Evolutionary conservation across 441 rosid species (phyloP).

Genomic region (Gossypium gossypioides): DNA sequence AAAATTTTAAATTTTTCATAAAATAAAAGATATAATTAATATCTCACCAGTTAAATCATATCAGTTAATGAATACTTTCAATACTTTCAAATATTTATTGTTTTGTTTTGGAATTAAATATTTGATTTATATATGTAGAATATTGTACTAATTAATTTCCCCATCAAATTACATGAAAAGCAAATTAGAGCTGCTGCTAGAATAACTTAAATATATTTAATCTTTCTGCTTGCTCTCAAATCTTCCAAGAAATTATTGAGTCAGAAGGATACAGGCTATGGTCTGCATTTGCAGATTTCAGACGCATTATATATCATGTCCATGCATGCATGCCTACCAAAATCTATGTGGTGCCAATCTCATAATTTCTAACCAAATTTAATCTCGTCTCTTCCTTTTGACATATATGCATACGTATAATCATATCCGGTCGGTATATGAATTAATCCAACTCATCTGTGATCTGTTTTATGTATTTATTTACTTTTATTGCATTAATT

Average conservation of each 20-base stretch:
- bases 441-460: neutral
- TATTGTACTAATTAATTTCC: too few relatives aligned
- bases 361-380: neutral
- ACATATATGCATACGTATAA: neutral
- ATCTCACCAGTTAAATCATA: too few relatives aligned
- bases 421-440: neutral
- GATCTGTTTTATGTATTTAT: neutral
- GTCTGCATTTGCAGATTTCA: neutral
- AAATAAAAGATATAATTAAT: too few relatives aligned
- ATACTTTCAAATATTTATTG: too few relatives aligned
- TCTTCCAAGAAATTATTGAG: neutral
- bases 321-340: neutral
- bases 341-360: neutral
- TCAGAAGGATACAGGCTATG: neutral
- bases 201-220: too few relatives aligned
- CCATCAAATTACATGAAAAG: too few relatives aligned
- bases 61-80: too few relatives aligned
- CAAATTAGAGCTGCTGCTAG: too few relatives aligned
- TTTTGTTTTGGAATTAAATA: too few relatives aligned
- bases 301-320: neutral
- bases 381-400: neutral
- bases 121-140: too few relatives aligned
- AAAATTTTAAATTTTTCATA: too few relatives aligned
- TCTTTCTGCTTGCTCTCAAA: neutral
- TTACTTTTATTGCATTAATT: neutral